Conservation (phyloP, 306 rosid species). For the Quercus alba region DNA sequence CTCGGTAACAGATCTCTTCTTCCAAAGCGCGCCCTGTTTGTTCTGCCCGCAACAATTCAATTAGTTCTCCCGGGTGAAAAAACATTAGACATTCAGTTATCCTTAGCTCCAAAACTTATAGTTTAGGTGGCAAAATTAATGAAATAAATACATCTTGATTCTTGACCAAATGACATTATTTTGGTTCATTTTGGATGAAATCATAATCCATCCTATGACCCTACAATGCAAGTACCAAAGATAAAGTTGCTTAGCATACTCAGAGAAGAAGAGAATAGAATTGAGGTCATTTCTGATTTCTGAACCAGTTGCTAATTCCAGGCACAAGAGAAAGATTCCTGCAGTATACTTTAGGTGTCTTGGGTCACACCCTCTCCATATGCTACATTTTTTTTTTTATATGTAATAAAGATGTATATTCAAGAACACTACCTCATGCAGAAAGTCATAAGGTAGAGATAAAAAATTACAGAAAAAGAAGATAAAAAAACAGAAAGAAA, state of each 20-base stretch:
- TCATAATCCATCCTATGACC: neutral
- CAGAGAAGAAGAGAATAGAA: neutral
- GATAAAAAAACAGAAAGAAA: too few relatives aligned
- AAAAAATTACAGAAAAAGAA: too few relatives aligned
- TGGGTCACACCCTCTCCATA: neutral
- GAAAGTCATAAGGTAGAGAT: too few relatives aligned
- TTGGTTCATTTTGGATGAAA: neutral
- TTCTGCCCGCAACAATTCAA: too few relatives aligned
- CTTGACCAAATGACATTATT: neutral
- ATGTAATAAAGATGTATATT: too few relatives aligned
- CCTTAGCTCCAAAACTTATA: too few relatives aligned
- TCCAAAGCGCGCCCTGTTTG: too few relatives aligned
- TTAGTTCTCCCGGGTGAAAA: too few relatives aligned
- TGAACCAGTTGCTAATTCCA: neutral
- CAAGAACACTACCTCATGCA: too few relatives aligned
- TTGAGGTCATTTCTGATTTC: neutral
- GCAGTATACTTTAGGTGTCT: neutral
- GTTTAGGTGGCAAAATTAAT: neutral
- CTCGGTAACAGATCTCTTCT: too few relatives aligned
- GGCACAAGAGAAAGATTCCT: neutral
- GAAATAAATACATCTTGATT: neutral
- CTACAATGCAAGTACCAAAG: neutral
- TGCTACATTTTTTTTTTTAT: too few relatives aligned
- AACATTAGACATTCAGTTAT: too few relatives aligned
- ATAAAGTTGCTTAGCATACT: neutral